Base-by-base conservation (phyloP, 495 filamentous ascomycete genomes). In the Trypethelium eluteriae region DNA sequence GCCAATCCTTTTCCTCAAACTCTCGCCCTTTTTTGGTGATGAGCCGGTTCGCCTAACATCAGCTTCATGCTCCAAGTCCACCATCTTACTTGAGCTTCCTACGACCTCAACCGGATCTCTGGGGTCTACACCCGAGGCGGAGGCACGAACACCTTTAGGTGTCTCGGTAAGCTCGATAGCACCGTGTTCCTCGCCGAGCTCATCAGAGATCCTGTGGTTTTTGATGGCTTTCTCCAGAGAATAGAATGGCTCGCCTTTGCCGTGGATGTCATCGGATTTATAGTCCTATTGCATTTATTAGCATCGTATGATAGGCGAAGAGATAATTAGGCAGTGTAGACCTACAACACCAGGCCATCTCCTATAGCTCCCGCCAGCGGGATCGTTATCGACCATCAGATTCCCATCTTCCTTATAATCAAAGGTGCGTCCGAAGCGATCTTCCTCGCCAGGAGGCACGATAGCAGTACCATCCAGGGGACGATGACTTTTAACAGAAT, bases 391-490 rank as follows among this genome's bases (percentile, higher is more conserved):
- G 18, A 86, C 81, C 87, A 90, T 91, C 78, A 96, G 79, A 67
- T 97, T 89, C 0, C 86, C 80, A 2, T 93, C 94, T 73, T 98
- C 94, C 70, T 92, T 80, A 71, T 98, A 98, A 0, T 86, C 66
- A 70, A 96, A 89, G 0, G 81, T 78, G 39, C 85, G 81, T 0
- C 93, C 93, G 36, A 83, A 81, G 4, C 80, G 71, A 66, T 92
- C 91, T 1, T 72, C 78, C 66, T 80, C 75, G 2, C 93, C 92
- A 0, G 91, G 89, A 0, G 94, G 89, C 35, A 91, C 82, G 32
- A 80, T 79, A 0, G 94, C 92, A 0, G 85, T 86, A 0, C 94
- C 94, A 74, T 96, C 91, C 0, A 98, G 78, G 0, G 94, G 94
- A 2, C 91, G 84, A 70, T 96, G 90, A 66, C 82, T 84, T 49